Base-by-base conservation (phyloP, 1,139 yeast species). In the Nematodospora anomalae region DNA sequence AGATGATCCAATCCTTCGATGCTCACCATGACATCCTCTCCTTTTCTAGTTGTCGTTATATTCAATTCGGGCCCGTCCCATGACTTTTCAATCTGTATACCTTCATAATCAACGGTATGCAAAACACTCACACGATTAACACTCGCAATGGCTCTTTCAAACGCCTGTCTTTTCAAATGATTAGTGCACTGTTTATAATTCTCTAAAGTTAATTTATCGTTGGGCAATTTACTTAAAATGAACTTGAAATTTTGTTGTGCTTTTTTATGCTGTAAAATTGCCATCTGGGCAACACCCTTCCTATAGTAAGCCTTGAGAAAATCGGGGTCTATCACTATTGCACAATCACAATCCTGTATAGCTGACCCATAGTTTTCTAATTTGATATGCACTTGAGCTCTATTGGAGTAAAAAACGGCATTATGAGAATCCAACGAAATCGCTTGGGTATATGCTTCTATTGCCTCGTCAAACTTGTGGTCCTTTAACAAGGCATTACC, bases 311-410 rank as follows among this genome's bases (percentile, higher is more conserved):
- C 92, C 60, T 92, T 92, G 33, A 80, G 64, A 54, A 86, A 85
- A 28, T 67, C 57, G 1, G 83, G 75, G 54, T 92, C 89, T 9
- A 83, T 56, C 33, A 70, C 73, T 33, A 92, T 68, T 1, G 97
- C 90, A 32, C 64, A 62, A 26, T 82, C 76, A 49, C 96, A 83
- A 57, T 90, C 97, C 12, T 62, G 67, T 4, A 90, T 76, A 1
- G 97, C 95, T 33, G 79, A 71, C 2, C 97, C 97, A 58, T 84
- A 90, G 51, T 81, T 83, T 56, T 92, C 98, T 38, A 82, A 62
- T 56, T 87, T 86, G 55, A 90, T 79, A 49, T 89, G 83, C 1
- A 88, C 96, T 45, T 88, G 95, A 0, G 98, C 97, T 45, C 97
- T 71, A 62, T 92, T 92, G 21, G 96, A 81, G 57, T 67, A 86